Evolutionary conservation across 306 rosid species (phyloP).

Genomic region (Castanea crenata): DNA sequence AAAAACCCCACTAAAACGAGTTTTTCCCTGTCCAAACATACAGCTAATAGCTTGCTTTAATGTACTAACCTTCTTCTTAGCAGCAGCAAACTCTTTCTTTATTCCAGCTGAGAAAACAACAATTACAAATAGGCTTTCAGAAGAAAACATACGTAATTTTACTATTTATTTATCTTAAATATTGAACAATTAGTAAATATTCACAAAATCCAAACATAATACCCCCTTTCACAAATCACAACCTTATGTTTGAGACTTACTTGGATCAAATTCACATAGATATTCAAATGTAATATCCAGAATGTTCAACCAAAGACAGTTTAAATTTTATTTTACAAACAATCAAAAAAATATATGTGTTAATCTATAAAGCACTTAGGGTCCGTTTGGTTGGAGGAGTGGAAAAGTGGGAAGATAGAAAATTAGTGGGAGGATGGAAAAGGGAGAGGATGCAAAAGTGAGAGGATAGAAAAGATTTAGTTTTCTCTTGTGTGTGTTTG

Average conservation of each 20-base stretch:
- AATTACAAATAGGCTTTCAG: constrained; percentile 18
- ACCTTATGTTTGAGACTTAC: neutral
- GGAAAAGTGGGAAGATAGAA: too few species aligned
- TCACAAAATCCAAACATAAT: neutral
- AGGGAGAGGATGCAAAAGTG: too few species aligned
- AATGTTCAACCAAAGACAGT: neutral
- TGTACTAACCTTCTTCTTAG: constrained; percentile 62
- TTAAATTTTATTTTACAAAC: neutral
- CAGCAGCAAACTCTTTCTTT: constrained; percentile 74
- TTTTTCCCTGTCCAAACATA: neutral
- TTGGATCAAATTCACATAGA: neutral
- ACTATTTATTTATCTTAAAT: neutral
- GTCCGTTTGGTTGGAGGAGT: too few species aligned
- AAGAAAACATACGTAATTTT: neutral
- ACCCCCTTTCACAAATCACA: neutral
- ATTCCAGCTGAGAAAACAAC: constrained; percentile 69
- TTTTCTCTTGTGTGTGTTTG: too few species aligned
- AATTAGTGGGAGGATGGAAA: too few species aligned
- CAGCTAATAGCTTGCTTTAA: constrained; percentile 4
- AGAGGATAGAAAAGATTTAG: too few species aligned
- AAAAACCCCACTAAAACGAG: neutral
- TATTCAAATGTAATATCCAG: neutral
- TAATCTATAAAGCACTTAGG: neutral
- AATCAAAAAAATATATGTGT: neutral
- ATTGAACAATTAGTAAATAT: neutral